phyloP scores from a whole-genome alignment of 2,329 filamentous ascomycete species.

The Cladobotryum mycophilum region DNA sequence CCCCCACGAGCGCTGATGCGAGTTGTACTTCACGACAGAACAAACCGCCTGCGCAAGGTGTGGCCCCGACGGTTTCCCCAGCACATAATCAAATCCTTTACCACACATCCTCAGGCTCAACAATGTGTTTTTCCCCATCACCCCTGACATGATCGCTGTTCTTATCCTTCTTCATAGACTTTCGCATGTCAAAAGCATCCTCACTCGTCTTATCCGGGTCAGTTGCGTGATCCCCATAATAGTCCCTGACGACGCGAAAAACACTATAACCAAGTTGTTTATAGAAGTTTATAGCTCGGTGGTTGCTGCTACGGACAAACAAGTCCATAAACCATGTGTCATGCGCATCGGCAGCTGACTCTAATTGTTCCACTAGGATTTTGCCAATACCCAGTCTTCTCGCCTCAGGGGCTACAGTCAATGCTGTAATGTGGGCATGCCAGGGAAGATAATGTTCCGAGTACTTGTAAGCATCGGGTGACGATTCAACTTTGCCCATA shows the following conservation, averaged over 20 bases:
- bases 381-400: slow-evolving; percentile 83
- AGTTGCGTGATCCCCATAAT: slow-evolving; percentile 80
- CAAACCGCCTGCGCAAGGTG: not conserved
- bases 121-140: slow-evolving; percentile 71
- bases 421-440: slow-evolving; percentile 95
- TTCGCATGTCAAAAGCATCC: slow-evolving; percentile 97
- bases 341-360: slow-evolving; percentile 73
- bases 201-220: slow-evolving; percentile 60
- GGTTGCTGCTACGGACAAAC: slow-evolving; percentile 85
- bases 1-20: too few relatives aligned
- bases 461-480: slow-evolving; percentile 64
- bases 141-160: slow-evolving; percentile 69
- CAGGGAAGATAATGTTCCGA: slow-evolving; percentile 95
- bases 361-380: slow-evolving; percentile 72
- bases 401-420: slow-evolving; percentile 84
- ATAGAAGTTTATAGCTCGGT: slow-evolving; percentile 82
- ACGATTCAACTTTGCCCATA: slow-evolving; percentile 94
- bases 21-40: slow-evolving; percentile 1
- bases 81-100: slow-evolving; percentile 26
- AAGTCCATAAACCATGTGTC: slow-evolving; percentile 93
- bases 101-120: slow-evolving; percentile 83
- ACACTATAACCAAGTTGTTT: slow-evolving; percentile 87
- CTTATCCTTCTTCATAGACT: slow-evolving; percentile 76
- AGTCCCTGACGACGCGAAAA: slow-evolving; percentile 80
- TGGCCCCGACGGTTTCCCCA: not conserved